Evolutionary conservation across 148 eudicot genomes (phyloP), one percentile per base, ranked within the genome.

Genomic region (Vaccinium myrtillus): DNA sequence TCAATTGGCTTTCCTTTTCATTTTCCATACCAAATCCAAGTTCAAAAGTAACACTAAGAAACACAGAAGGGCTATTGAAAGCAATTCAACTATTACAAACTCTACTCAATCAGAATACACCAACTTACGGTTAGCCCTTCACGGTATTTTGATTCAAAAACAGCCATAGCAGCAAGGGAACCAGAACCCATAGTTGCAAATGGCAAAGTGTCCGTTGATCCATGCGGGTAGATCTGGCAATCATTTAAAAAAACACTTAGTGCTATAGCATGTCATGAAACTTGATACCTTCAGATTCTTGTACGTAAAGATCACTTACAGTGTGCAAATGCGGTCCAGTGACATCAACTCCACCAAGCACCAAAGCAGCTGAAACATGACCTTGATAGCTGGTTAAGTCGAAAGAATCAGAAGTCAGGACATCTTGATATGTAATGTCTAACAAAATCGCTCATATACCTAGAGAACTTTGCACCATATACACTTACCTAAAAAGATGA

Each of bases 141-240:
- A 71, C 86, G 88, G 86, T 92, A 94, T 84, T 94, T 91, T 65
- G 97, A 91, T 86, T 94, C 98, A 84, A 94, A 93, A 23, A 93
- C 90, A 74, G 97, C 84, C 95, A 94, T 93, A 8, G 98, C 98
- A 87, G 95, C 98, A 82, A 96, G 95, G 49, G 99, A 94, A 83
- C 99, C 98, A 84, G 98, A 96, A 12, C 98, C 98, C 99, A 96
- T 93, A 16, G 97, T 94, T 43, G 97, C 95, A 88, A 88, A 94
- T 49, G 99, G 98, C 30, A 94, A 91, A 6, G 95, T 93, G 84
- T 96, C 97, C 1, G 99, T 96, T 75, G 98, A 96, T 79, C 99
- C 97, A 88, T 96, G 98, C 71, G 99, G 99, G 83, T 94, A 96
- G 46, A 96, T 94, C 99, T 96, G 89, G 65, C 75, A 50, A 81